Conservation (phyloP, 257 asterid species). For the Echium plantagineum region DNA sequence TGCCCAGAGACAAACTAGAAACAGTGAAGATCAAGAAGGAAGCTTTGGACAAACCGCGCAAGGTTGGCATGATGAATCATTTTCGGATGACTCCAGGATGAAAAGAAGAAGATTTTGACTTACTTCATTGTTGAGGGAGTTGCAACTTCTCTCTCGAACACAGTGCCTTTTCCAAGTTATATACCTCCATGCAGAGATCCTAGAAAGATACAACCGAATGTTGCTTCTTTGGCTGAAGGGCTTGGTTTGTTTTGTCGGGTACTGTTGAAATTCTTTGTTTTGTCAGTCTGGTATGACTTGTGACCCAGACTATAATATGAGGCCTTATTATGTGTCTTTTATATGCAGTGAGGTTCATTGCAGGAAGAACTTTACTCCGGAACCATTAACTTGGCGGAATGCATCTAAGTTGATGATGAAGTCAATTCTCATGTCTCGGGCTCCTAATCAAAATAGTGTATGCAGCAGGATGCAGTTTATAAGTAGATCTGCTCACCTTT, state of each 20-base stretch:
- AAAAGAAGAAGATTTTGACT: slow-evolving; percentile 75
- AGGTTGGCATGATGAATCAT: slow-evolving; percentile 63
- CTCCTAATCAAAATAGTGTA: neutral
- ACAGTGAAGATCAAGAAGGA: slow-evolving; percentile 53
- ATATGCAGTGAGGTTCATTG: neutral
- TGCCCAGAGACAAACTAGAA: slow-evolving; percentile 41
- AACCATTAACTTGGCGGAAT: neutral
- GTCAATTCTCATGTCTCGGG: neutral
- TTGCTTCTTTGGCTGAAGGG: neutral
- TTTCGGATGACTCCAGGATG: slow-evolving; percentile 35
- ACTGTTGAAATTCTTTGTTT: no score
- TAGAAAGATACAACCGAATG: neutral
- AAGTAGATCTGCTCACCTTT: neutral
- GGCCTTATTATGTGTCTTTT: neutral
- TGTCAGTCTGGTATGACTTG: neutral
- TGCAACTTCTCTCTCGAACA: neutral
- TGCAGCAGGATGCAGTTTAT: neutral
- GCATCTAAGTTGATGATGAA: neutral
- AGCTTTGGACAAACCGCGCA: slow-evolving; percentile 41
- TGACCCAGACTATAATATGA: neutral
- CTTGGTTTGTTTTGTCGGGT: neutral
- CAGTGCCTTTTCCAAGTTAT: neutral
- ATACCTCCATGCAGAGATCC: neutral
- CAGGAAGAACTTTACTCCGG: neutral
- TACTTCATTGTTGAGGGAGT: neutral